phyloP scores from a whole-genome alignment of 2,329 filamentous ascomycete species.

The Aspergillus sp. region DNA sequence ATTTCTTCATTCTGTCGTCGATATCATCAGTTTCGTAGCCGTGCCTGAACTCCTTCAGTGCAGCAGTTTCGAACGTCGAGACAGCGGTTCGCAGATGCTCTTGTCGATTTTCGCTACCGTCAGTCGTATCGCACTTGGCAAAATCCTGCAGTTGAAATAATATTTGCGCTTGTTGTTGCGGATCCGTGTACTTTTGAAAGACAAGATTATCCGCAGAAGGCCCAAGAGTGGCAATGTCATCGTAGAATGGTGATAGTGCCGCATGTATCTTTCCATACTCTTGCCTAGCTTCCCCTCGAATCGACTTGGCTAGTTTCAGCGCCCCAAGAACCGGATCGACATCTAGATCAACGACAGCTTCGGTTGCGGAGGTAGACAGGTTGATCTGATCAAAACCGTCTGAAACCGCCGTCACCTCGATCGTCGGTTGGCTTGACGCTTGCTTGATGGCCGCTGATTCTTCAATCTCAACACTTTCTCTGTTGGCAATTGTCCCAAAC shows the following conservation, averaged over 20 bases:
- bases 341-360: slow-evolving; percentile 48
- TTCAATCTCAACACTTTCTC: slow-evolving; percentile 28
- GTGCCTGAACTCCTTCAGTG: slow-evolving; percentile 87
- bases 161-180: slow-evolving; percentile 88
- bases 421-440: slow-evolving; percentile 15
- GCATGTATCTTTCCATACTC: slow-evolving; percentile 91
- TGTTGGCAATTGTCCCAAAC: slow-evolving; percentile 33
- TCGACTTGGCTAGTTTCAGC: slow-evolving; percentile 70
- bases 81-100: slow-evolving; percentile 73
- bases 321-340: slow-evolving; percentile 66
- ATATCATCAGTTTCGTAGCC: slow-evolving; percentile 88
- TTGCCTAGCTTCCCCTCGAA: slow-evolving; percentile 79
- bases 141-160: slow-evolving; percentile 78
- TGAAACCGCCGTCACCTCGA: slow-evolving; percentile 39
- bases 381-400: slow-evolving; percentile 82
- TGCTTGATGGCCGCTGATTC: slow-evolving; percentile 19
- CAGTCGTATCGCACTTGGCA: slow-evolving; percentile 73
- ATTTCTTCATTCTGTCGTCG: slow-evolving; percentile 83
- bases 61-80: slow-evolving; percentile 84
- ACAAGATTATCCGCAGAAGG: slow-evolving; percentile 74
- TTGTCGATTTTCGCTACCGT: slow-evolving; percentile 70
- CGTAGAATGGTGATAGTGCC: slow-evolving; percentile 85
- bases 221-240: slow-evolving; percentile 71
- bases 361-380: slow-evolving; percentile 45
- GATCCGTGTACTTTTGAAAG: slow-evolving; percentile 83